Evolutionary conservation across 441 rosid species (phyloP).

Genomic region (Croton laevigatus): DNA sequence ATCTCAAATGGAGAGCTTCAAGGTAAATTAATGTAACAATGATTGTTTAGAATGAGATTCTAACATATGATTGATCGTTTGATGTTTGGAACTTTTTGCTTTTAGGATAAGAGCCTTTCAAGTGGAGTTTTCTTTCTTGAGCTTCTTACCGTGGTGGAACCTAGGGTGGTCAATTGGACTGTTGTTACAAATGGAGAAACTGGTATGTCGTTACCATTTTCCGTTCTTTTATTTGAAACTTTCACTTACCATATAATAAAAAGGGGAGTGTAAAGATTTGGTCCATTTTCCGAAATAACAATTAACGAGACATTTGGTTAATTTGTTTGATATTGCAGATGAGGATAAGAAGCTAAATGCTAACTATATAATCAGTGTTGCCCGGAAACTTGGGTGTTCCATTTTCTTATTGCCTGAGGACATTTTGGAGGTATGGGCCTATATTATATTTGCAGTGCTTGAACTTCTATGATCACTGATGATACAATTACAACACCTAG

Average conservation of each 20-base stretch:
- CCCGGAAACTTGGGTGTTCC: slow-evolving; percentile 96
- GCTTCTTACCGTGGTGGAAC: slow-evolving; percentile 83
- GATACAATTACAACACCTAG: not conserved
- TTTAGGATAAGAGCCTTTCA: slow-evolving; percentile 79
- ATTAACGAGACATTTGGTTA: not conserved
- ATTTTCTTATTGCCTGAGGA: slow-evolving; percentile 98
- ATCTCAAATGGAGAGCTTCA: slow-evolving; percentile 82
- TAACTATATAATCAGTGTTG: slow-evolving; percentile 92
- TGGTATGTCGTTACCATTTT: slow-evolving; percentile 33
- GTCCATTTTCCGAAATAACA: slow-evolving; percentile 3
- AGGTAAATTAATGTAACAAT: slow-evolving; percentile 42
- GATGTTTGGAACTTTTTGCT: not conserved
- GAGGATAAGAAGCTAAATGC: slow-evolving; percentile 95
- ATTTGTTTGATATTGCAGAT: slow-evolving; percentile 49
- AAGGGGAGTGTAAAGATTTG: not conserved
- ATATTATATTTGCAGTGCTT: not conserved
- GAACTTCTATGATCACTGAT: not conserved
- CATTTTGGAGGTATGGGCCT: slow-evolving; percentile 68
- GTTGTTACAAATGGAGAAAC: slow-evolving; percentile 84
- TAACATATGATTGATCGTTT: slow-evolving; percentile 4
- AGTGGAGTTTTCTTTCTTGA: slow-evolving; percentile 87
- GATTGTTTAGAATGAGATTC: slow-evolving; percentile 3
- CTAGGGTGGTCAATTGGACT: slow-evolving; percentile 94
- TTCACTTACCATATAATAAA: not conserved
- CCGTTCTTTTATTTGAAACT: not conserved